Evolutionary conservation across 2,329 filamentous ascomycete species (phyloP).

Genomic region (Exutisphaerella laricina): DNA sequence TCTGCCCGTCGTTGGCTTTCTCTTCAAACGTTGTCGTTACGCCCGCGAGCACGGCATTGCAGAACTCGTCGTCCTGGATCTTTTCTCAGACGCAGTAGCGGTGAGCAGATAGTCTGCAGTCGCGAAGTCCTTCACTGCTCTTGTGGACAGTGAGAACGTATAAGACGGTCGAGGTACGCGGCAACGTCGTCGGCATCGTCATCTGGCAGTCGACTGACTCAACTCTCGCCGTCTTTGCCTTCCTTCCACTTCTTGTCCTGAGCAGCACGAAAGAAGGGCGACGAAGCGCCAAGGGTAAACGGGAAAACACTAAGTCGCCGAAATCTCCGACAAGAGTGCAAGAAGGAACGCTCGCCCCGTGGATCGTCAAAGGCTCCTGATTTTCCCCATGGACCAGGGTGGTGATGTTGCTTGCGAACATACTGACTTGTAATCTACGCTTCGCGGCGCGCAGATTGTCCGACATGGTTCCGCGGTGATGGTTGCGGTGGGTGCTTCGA

Average conservation of each 20-base stretch:
- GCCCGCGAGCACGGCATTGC: background rate
- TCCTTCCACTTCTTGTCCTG: conserved; percentile 10
- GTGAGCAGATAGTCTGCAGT: background rate
- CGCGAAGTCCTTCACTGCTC: too few relatives aligned
- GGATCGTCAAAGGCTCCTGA: conserved; percentile 1
- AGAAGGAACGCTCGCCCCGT: too few relatives aligned
- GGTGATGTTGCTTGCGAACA: conserved; percentile 10
- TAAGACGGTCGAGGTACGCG: conserved; percentile 10
- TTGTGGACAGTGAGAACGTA: background rate
- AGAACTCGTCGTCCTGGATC: conserved; percentile 12
- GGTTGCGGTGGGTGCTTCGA: background rate
- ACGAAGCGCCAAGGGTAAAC: conserved; percentile 17
- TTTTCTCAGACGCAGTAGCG: conserved; percentile 16
- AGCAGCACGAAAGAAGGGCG: conserved; percentile 9
- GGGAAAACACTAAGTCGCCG: too few relatives aligned
- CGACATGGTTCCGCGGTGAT: background rate
- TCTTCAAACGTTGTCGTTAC: background rate
- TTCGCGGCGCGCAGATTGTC: background rate
- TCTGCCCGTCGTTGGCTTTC: background rate
- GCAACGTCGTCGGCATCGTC: conserved; percentile 1
- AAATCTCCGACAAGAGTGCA: too few relatives aligned
- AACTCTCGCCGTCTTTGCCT: conserved; percentile 3
- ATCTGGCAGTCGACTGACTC: conserved; percentile 2
- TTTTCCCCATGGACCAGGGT: background rate
- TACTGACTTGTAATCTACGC: conserved; percentile 2